Conservation (phyloP, 73 alveolate genomes). For the Paramecium octaurelia region DNA sequence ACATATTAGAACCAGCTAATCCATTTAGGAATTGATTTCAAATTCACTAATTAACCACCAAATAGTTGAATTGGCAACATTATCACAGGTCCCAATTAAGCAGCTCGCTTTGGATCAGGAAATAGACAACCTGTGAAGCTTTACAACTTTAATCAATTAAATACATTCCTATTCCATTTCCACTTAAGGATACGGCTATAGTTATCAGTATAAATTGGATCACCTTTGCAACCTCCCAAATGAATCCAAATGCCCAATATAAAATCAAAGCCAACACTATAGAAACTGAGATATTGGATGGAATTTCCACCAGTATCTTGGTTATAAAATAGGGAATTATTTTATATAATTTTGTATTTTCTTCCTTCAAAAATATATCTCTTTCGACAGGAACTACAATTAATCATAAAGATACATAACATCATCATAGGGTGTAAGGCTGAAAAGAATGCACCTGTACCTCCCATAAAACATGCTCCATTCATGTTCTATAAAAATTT, state of each 20-base stretch:
- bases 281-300: not conserved
- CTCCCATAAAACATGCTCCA: not conserved
- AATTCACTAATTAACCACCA: slow-evolving; percentile 3
- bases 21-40: not conserved
- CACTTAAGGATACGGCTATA: slow-evolving; percentile 17
- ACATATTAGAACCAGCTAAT: slow-evolving; percentile 26
- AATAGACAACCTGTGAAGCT: slow-evolving; percentile 36
- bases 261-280: not conserved
- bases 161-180: slow-evolving; percentile 54
- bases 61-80: not conserved
- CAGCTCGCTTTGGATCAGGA: slow-evolving; percentile 25
- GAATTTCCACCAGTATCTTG: slow-evolving; percentile 6
- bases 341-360: slow-evolving; percentile 46
- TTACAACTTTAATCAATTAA: not conserved
- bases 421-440: slow-evolving; percentile 3
- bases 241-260: slow-evolving; percentile 2
- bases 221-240: not conserved
- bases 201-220: not conserved
- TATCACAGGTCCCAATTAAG: not conserved
- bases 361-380: slow-evolving; percentile 52
- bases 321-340: slow-evolving; percentile 14
- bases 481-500: not conserved
- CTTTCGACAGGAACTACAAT: slow-evolving; percentile 50
- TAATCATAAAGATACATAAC: not conserved
- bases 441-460: slow-evolving; percentile 34